Evolutionary conservation across 2,329 filamentous ascomycete genomes (phyloP), one percentile per base, ranked within the genome.

Genomic region (Exophiala aquamarina): DNA sequence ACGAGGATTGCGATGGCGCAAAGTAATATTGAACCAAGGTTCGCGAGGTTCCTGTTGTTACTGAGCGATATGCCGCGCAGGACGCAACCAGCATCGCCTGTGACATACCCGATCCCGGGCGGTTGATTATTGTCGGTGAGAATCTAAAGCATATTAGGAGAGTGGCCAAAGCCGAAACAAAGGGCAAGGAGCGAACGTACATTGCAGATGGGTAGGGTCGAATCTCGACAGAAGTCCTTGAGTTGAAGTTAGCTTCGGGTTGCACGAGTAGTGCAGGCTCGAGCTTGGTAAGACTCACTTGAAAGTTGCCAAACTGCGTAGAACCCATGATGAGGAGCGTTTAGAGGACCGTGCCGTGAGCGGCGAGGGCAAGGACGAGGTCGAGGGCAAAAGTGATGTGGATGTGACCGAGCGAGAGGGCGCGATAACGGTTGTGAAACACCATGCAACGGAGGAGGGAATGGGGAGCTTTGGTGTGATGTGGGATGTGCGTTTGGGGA

Each of bases 21-120:
- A 32, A 97, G 67, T 36, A 98, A 58, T 64, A 98, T 95, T 6
- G 91, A 94, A n/a, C 93, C 93, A 57, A 98, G 66, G 64, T 98
- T 98, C 28, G 84, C 87, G 31, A 98, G 72, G 60, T 86, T 71
- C 55, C 78, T 74, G 44, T 72, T 81, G 59, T 76, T 75, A 57
- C 82, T 81, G 55, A 96, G 71, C 7, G 78, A 62, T 58, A 97
- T 93, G 55, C 92, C 92, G 20, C 60, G 78, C 58, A 97, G 73
- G 48, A 82, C 69, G 68, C 92, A 97, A 55, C 87, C 87, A 81
- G 60, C 71, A 82, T 52, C 81, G 23, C 21, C 39, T 15, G 18
- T 32, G 26, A 32, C 47, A 41, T 55, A 55, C 6, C 20, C 82
- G 75, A 52, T 66, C 61, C 65, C 83, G 70, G 56, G 71, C 63